Percentiles rank a stretch among this genome's conserved stretches.
Evolutionary conservation across 1,284 basidiomycete genomes (phyloP).

Genomic region (Tranzscheliella williamsii): DNA sequence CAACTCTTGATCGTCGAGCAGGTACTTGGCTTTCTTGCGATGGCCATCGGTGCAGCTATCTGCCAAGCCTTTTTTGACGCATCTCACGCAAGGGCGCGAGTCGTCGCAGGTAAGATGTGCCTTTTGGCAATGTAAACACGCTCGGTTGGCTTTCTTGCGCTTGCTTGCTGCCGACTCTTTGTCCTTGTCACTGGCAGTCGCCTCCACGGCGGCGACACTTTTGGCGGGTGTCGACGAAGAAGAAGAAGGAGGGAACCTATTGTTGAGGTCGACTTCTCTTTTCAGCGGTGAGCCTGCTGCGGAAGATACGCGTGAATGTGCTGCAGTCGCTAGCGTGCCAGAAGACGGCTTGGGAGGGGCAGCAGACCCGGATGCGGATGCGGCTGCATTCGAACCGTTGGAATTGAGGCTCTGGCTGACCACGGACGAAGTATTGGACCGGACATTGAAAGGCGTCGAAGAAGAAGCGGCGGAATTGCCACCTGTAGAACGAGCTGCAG

Average conservation of each 20-base stretch:
- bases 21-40: slow-evolving; percentile 96
- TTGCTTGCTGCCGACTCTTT: slow-evolving; percentile 14
- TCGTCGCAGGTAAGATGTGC: slow-evolving; percentile 97
- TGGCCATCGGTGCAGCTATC: slow-evolving; percentile 89
- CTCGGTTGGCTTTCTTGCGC: slow-evolving; percentile 81
- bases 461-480: not conserved
- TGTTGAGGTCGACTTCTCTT: slow-evolving; percentile 14
- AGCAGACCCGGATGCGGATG: not conserved
- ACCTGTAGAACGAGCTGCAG: not conserved
- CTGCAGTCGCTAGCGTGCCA: not conserved
- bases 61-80: slow-evolving; percentile 88
- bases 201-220: too few species aligned
- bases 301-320: not conserved
- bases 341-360: too few species aligned
- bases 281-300: slow-evolving; percentile 27
- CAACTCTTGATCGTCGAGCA: slow-evolving; percentile 58
- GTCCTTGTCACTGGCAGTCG: not conserved
- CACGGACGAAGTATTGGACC: slow-evolving; percentile 9
- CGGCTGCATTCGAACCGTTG: not conserved
- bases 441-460: slow-evolving; percentile 14
- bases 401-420: slow-evolving; percentile 20
- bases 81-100: slow-evolving; percentile 88
- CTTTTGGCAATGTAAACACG: slow-evolving; percentile 89
- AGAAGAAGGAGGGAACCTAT: slow-evolving; percentile 1
- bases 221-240: not conserved